Evolutionary conservation across 495 filamentous ascomycete genomes (phyloP).

Genomic region (Penicillium bovifimosum): DNA sequence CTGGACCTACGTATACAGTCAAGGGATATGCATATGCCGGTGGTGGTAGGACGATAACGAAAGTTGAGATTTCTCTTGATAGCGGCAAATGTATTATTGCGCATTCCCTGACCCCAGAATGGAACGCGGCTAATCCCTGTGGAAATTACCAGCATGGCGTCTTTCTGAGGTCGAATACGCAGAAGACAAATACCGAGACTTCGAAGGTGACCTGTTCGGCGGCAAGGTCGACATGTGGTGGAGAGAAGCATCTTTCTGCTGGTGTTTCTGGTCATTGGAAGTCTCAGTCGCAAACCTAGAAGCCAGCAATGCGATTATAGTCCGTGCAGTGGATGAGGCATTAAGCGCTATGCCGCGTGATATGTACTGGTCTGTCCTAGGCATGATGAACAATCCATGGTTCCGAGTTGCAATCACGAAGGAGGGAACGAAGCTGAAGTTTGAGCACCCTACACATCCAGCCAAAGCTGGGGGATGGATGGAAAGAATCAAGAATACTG

Average conservation of each 20-base stretch:
- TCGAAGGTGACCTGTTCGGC: slow-evolving; percentile 63
- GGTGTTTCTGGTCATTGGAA: slow-evolving; percentile 89
- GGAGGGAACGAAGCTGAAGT: slow-evolving; percentile 61
- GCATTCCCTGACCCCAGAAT: neutral
- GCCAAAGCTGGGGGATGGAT: slow-evolving; percentile 87
- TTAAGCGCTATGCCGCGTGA: slow-evolving; percentile 85
- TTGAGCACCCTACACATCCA: slow-evolving; percentile 90
- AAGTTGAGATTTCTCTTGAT: slow-evolving; percentile 82
- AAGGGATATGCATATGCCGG: slow-evolving; percentile 89
- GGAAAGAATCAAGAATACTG: slow-evolving; percentile 85
- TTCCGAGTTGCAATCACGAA: slow-evolving; percentile 75
- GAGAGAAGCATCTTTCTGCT: slow-evolving; percentile 82
- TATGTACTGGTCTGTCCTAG: slow-evolving; percentile 95
- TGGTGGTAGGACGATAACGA: slow-evolving; percentile 77
- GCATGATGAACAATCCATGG: slow-evolving; percentile 99
- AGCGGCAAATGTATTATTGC: slow-evolving; percentile 60
- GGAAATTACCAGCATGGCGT: slow-evolving; percentile 57
- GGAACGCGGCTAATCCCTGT: slow-evolving; percentile 11
- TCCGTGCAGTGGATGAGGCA: slow-evolving; percentile 88
- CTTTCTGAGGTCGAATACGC: slow-evolving; percentile 79
- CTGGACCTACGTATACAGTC: slow-evolving; percentile 52
- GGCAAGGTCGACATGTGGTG: slow-evolving; percentile 76
- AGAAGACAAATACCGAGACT: slow-evolving; percentile 79
- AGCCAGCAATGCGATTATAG: slow-evolving; percentile 65
- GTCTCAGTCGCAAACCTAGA: slow-evolving; percentile 58